phyloP scores from a whole-genome alignment of 768 basidiomycete species.

The Collybia nuda region DNA sequence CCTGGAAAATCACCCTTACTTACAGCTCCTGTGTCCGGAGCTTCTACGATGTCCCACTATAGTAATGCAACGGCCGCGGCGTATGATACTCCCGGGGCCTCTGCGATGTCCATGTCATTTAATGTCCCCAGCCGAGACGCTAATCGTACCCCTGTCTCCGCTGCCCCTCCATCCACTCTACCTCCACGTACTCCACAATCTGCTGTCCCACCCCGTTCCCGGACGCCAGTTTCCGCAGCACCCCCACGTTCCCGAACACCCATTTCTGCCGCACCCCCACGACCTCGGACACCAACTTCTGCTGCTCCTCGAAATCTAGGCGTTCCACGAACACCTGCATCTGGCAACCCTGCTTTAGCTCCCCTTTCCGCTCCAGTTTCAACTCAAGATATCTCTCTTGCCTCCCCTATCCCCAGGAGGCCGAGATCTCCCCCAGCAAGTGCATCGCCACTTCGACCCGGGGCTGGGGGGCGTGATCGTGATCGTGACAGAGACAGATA shows the following conservation, averaged over 20 bases:
- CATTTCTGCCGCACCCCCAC: slow-evolving; percentile 11
- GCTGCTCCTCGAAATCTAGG: slow-evolving; percentile 9
- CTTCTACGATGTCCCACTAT: slow-evolving; percentile 11
- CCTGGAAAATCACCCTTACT: slow-evolving; percentile 14
- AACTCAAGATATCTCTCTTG: slow-evolving; percentile 18
- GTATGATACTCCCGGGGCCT: slow-evolving; percentile 7
- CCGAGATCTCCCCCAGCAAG: slow-evolving; percentile 29
- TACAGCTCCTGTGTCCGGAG: slow-evolving; percentile 12
- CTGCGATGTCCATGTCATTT: slow-evolving; percentile 11
- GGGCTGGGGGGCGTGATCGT: slow-evolving; percentile 3
- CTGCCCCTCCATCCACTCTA: slow-evolving; percentile 5
- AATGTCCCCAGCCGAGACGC: slow-evolving; percentile 3
- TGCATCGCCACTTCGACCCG: slow-evolving; percentile 6
- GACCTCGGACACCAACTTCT: slow-evolving; percentile 5
- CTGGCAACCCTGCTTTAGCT: slow-evolving; percentile 16
- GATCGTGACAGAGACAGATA: slow-evolving; percentile 16
- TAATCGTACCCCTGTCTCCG: slow-evolving; percentile 11
- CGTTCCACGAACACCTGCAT: not conserved
- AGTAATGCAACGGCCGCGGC: slow-evolving; percentile 4
- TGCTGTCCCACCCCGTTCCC: slow-evolving; percentile 63
- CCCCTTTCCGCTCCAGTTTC: slow-evolving; percentile 16
- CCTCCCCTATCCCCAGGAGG: slow-evolving; percentile 32
- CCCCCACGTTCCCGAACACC: slow-evolving; percentile 17
- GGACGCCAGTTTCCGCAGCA: slow-evolving; percentile 34
- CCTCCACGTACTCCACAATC: slow-evolving; percentile 9